Conservation (phyloP, 2,329 filamentous ascomycete genomes). For the Ceratocystis cubensis region DNA sequence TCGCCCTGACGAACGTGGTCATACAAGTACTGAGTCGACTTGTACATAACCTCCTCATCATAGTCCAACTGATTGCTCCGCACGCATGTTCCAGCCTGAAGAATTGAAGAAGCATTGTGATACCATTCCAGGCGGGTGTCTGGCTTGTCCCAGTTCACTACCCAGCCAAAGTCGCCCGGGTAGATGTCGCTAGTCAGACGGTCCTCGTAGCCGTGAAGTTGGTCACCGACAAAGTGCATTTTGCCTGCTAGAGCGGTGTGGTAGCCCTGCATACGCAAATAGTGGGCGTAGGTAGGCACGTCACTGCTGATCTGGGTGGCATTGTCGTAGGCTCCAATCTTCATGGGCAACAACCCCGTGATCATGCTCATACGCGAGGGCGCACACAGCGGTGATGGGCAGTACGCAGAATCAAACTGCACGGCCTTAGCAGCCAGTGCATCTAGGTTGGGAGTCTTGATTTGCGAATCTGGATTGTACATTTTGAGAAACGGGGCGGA, state of each 20-base stretch:
- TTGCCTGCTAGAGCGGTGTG: constrained; percentile 86
- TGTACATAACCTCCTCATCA: constrained; percentile 92
- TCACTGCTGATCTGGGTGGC: constrained; percentile 73
- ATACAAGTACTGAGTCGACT: constrained; percentile 77
- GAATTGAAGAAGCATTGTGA: constrained; percentile 86
- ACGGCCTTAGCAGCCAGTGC: constrained; percentile 68
- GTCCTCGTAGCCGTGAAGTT: constrained; percentile 87
- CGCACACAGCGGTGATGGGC: constrained; percentile 82
- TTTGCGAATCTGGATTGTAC: constrained; percentile 77
- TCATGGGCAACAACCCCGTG: constrained; percentile 78
- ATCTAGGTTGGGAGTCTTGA: constrained; percentile 86
- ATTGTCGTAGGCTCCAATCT: constrained; percentile 87
- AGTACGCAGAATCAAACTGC: constrained; percentile 89
- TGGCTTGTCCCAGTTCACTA: constrained; percentile 89
- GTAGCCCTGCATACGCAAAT: constrained; percentile 71
- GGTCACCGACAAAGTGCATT: constrained; percentile 95
- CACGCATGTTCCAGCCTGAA: constrained; percentile 78
- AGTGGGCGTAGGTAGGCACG: constrained; percentile 84
- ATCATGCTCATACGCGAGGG: constrained; percentile 93
- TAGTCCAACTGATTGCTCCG: constrained; percentile 92
- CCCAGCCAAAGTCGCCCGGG: constrained; percentile 87
- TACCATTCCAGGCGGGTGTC: constrained; percentile 83
- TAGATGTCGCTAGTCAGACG: constrained; percentile 92
- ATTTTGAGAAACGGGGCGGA: constrained; percentile 83
- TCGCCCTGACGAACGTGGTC: constrained; percentile 75